Percentiles rank a stretch among this genome's conserved stretches.
Evolutionary conservation across 352 stramenopile species (phyloP).

Genomic region (Globisporangium uncinulatum): DNA sequence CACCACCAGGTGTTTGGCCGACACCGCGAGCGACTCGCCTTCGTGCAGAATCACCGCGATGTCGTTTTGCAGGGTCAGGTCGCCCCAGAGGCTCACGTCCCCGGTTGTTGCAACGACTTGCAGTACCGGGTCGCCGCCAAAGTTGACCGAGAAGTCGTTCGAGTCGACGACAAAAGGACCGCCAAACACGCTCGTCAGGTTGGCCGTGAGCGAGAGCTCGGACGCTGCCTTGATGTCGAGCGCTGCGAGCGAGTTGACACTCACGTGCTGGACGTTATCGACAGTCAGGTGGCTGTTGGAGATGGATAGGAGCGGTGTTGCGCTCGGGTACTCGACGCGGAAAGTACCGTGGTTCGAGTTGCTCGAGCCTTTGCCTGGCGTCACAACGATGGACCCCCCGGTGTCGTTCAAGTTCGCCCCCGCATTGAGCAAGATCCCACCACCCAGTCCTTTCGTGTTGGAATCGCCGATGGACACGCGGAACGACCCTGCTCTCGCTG

Average conservation of each 20-base stretch:
- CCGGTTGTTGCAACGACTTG: slow-evolving; percentile 17
- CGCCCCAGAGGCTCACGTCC: slow-evolving; percentile 19
- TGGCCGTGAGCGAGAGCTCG: slow-evolving; percentile 28
- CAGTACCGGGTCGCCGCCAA: slow-evolving; percentile 8
- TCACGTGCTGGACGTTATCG: slow-evolving; percentile 27
- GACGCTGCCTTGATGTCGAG: slow-evolving; percentile 25
- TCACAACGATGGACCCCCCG: slow-evolving; percentile 36
- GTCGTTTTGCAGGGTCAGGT: slow-evolving; percentile 17
- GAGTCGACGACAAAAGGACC: slow-evolving; percentile 22
- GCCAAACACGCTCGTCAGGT: slow-evolving; percentile 18
- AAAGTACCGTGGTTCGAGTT: slow-evolving; percentile 26
- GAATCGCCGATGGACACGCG: slow-evolving; percentile 31
- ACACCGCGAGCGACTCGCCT: slow-evolving; percentile 26
- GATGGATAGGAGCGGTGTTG: slow-evolving; percentile 21
- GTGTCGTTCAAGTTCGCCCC: slow-evolving; percentile 24
- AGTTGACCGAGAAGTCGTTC: slow-evolving; percentile 21
- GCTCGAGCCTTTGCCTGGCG: slow-evolving; percentile 25
- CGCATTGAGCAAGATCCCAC: slow-evolving; percentile 28
- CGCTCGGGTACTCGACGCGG: slow-evolving; percentile 30
- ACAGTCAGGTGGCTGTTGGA: slow-evolving; percentile 26
- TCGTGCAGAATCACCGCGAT: slow-evolving; percentile 23
- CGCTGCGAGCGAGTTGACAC: slow-evolving; percentile 20
- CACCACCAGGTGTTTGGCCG: slow-evolving; percentile 15
- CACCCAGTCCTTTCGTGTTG: slow-evolving; percentile 16
- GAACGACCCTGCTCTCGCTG: slow-evolving; percentile 28